Base-by-base conservation (phyloP, 768 basidiomycete genomes). In the Boletus huronensis region DNA sequence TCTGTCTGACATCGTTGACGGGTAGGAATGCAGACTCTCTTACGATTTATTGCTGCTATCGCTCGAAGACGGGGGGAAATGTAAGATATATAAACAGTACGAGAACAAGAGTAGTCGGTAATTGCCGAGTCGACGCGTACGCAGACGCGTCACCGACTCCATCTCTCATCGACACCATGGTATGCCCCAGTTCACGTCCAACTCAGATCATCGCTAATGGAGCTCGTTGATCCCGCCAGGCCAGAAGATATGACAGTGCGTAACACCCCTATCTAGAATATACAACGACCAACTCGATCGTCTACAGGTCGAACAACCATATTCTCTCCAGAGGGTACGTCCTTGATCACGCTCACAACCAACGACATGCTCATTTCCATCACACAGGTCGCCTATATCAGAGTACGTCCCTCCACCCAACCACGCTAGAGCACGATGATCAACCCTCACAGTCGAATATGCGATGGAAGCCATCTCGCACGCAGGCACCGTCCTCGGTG, bases 381-480 rank as follows among this genome's bases (percentile, higher is more conserved):
- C 31, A 6, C 54, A n/a, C 59, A 97, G 94, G 94, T 61, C 93
- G 96, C 58, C 77, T 99, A 52, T 98, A 96, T 73, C 96, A 99
- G 79, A 94, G 94, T 95, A 67, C 72, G 87, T 58, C 38, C 34
- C 26, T 13, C 19, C 47, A 44, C 50, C 26, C 38, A 3, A 19
- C n/a, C 34, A 32, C 25, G 34, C 55, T n/a, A 43, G 49, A 47
- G 25, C 28, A 51, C 41, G 34, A 51, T 60, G 38, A 49, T 44
- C 44, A 5, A 51, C 34, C 25, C 25, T 8, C 31, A 45, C 63
- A 96, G 96, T 98, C 77, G 96, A 99, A 77, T 99, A 99, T 82
- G 96, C 96, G 41, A 97, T 98, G 93, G 97, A 98, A 70, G 93
- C 94, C 54, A 98, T 98, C 79, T 97, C 94, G 28, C 90, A 94